Conservation (phyloP, 2,329 filamentous ascomycete genomes). For the Colletotrichum euphorbiae region DNA sequence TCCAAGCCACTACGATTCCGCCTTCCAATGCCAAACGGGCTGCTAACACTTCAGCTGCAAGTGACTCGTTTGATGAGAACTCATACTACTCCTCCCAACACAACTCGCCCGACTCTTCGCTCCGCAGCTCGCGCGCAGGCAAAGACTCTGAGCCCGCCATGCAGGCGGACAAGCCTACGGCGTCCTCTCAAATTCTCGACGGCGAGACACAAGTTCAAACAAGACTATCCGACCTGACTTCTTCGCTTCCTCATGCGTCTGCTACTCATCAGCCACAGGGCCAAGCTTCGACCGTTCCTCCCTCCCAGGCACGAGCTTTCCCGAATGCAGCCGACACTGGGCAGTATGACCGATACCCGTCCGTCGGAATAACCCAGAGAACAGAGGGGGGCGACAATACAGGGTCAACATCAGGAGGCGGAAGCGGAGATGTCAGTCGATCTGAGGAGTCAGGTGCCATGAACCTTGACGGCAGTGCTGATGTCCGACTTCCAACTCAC, state of each 20-base stretch:
- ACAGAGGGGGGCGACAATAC: constrained; percentile 25
- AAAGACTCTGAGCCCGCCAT: constrained; percentile 54
- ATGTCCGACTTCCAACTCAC: constrained; percentile 33
- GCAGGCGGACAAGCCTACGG: constrained; percentile 39
- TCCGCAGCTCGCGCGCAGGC: constrained; percentile 61
- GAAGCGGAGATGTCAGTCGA: constrained; percentile 55
- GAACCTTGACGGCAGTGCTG: constrained; percentile 40
- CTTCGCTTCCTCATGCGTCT: constrained; percentile 30
- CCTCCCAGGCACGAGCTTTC: constrained; percentile 13
- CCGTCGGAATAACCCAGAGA: constrained; percentile 37
- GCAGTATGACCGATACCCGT: constrained; percentile 29
- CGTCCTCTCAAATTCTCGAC: constrained; percentile 33
- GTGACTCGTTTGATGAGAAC: constrained; percentile 90
- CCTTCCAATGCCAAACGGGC: constrained; percentile 65
- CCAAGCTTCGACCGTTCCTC: constrained; percentile 31
- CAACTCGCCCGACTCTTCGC: constrained; percentile 74
- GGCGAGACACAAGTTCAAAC: constrained; percentile 14
- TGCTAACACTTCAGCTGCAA: constrained; percentile 69
- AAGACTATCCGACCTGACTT: constrained; percentile 22
- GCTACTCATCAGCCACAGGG: constrained; percentile 42
- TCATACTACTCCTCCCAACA: constrained; percentile 96
- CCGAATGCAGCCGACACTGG: neutral
- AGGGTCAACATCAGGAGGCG: constrained; percentile 52
- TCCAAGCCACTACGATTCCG: constrained; percentile 73
- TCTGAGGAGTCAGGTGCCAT: constrained; percentile 54